Conservation (phyloP, 805 yeast species). For the Yarrowia yakushimensis region DNA sequence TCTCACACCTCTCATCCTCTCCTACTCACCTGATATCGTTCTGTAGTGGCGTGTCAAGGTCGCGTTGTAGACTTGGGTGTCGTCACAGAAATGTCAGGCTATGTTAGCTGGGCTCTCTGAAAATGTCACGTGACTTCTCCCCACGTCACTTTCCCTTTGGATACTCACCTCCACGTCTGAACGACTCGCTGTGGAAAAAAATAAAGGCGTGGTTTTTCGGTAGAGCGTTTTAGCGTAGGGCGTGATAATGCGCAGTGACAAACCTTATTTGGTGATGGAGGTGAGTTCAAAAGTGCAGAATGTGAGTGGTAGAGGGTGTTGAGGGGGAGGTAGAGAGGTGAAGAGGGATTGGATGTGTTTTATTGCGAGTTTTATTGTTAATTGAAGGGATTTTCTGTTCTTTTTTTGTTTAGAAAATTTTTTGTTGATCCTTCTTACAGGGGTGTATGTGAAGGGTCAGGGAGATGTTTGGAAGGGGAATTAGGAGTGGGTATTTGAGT, state of each 20-base stretch:
- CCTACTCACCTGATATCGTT: neutral
- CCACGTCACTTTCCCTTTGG: too few relatives aligned
- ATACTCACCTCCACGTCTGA: neutral
- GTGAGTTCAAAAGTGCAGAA: neutral
- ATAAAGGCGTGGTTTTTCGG: neutral
- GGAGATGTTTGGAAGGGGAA: too few relatives aligned
- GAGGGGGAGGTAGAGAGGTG: too few relatives aligned
- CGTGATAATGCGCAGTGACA: slow-evolving; percentile 4
- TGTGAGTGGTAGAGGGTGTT: too few relatives aligned
- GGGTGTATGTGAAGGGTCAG: too few relatives aligned
- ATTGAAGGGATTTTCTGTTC: too few relatives aligned
- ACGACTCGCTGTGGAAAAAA: neutral
- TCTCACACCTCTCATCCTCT: too few relatives aligned
- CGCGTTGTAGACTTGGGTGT: neutral
- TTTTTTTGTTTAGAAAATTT: too few relatives aligned
- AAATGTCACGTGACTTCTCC: neutral
- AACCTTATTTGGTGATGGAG: neutral
- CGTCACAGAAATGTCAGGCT: neutral
- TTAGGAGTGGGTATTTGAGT: too few relatives aligned
- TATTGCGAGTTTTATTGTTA: too few relatives aligned
- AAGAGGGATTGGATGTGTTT: too few relatives aligned
- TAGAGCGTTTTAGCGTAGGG: neutral
- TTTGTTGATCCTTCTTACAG: too few relatives aligned
- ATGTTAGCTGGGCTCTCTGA: neutral
- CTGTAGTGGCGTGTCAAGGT: neutral